These are phyloP conservation scores for Malus asiatica DNA, from an alignment of 306 rosid species.

Conservation along the genomic window DNA sequence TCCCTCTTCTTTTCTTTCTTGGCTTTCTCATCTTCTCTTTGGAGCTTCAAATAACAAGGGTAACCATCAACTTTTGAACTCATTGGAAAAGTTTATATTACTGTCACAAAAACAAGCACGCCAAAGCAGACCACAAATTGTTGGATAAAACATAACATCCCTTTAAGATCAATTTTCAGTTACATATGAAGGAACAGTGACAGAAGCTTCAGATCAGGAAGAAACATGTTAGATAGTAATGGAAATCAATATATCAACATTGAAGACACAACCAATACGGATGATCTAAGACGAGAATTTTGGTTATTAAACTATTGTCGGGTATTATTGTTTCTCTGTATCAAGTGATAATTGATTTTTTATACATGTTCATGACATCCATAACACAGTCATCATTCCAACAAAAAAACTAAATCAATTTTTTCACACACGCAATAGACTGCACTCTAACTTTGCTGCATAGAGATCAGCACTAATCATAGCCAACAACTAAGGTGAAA, in stretches of 20 bases:
- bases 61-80: not conserved
- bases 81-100: not conserved
- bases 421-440: not conserved
- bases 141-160: not conserved
- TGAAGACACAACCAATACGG: not conserved
- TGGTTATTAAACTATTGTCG: not conserved
- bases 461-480: not conserved
- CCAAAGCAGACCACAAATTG: not conserved
- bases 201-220: too few species aligned
- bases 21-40: slow-evolving; percentile 18
- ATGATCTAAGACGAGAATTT: not conserved
- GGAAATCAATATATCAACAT: not conserved
- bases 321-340: not conserved
- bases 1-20: slow-evolving; percentile 26
- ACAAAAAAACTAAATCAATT: not conserved
- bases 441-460: not conserved
- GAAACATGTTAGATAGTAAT: not conserved
- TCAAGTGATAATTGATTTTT: not conserved
- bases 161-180: not conserved
- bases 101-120: not conserved
- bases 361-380: not conserved
- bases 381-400: not conserved
- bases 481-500: not conserved
- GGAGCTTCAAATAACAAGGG: slow-evolving; percentile 1
- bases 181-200: too few species aligned